A percentile compares a stretch with the other conserved stretches of the same genome.
phyloP scores from a whole-genome alignment of 2,329 filamentous ascomycete genomes.

The Trichoderma aggressivum region DNA sequence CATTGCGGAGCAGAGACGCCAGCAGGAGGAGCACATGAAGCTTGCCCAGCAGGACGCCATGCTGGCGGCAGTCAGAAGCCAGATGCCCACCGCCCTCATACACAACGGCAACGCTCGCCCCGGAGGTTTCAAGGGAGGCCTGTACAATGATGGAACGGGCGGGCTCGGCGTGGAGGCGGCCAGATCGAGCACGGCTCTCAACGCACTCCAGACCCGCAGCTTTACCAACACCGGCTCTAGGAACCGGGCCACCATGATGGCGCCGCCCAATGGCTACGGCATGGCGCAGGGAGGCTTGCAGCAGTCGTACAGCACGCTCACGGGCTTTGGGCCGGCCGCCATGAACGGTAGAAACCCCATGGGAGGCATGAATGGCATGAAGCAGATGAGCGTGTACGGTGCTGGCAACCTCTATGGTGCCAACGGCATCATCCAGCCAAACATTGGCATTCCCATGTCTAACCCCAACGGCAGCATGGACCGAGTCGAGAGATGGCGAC shows the following conservation, averaged over 20 bases:
- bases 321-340: conserved; percentile 18
- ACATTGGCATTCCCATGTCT: conserved; percentile 26
- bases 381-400: conserved; percentile 23
- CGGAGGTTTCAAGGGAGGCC: conserved; percentile 49
- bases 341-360: conserved; percentile 18
- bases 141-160: conserved; percentile 53
- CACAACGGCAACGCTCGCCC: conserved; percentile 32
- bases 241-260: conserved; percentile 29
- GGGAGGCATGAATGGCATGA: conserved; percentile 19
- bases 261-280: conserved; percentile 25
- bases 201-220: conserved; percentile 22
- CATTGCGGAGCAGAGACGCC: conserved; percentile 41
- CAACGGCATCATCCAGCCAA: conserved; percentile 27
- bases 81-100: conserved; percentile 46
- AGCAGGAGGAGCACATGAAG: conserved; percentile 40
- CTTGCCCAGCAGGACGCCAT: conserved; percentile 44
- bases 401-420: conserved; percentile 26
- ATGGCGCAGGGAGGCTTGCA: conserved; percentile 24
- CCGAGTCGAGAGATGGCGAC: conserved; percentile 43
- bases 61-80: conserved; percentile 46
- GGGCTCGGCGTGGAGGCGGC: conserved; percentile 32
- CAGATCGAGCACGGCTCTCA: conserved; percentile 28
- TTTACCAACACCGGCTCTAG: conserved; percentile 25
- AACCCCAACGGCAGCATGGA: conserved; percentile 30
- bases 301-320: conserved; percentile 27